Conservation (phyloP, 352 stramenopile genomes). For the Phytophthora pistaciae region DNA sequence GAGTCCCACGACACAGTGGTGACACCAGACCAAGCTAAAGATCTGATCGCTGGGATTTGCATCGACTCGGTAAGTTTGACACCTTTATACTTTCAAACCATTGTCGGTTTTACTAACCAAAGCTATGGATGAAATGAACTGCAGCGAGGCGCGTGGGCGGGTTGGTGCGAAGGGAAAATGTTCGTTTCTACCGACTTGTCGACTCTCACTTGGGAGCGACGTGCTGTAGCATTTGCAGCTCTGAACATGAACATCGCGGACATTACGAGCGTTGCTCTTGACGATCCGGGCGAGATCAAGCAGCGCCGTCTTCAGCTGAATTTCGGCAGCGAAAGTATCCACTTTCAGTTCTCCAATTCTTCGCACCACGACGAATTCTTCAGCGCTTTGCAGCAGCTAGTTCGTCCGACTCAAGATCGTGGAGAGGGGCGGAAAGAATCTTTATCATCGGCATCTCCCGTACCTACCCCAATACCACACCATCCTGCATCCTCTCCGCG, state of each 20-base stretch:
- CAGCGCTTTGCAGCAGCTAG: slow-evolving; percentile 12
- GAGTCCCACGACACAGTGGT: background rate
- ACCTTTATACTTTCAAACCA: background rate
- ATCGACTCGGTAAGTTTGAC: slow-evolving; percentile 26
- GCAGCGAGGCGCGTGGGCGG: slow-evolving; percentile 36
- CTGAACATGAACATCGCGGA: slow-evolving; percentile 32
- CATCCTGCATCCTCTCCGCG: background rate
- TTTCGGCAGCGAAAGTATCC: slow-evolving; percentile 24
- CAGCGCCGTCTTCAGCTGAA: slow-evolving; percentile 22
- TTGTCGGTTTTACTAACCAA: background rate
- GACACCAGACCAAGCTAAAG: slow-evolving; percentile 11
- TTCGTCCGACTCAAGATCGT: slow-evolving; percentile 7
- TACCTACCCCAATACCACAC: background rate
- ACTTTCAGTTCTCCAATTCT: slow-evolving; percentile 20
- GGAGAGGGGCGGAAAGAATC: background rate
- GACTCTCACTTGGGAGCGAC: slow-evolving; percentile 33
- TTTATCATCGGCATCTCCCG: slow-evolving; percentile 13
- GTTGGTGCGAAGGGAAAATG: slow-evolving; percentile 35
- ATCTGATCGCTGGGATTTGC: slow-evolving; percentile 17
- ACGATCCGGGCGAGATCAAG: slow-evolving; percentile 3
- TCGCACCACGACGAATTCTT: slow-evolving; percentile 28
- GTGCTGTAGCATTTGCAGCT: slow-evolving; percentile 21
- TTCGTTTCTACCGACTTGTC: slow-evolving; percentile 21
- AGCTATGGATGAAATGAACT: background rate
- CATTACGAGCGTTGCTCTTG: slow-evolving; percentile 21